A percentile compares a stretch with the other conserved stretches of the same genome.
phyloP scores from a whole-genome alignment of 2,329 filamentous ascomycete species.

The Fusarium sp. region DNA sequence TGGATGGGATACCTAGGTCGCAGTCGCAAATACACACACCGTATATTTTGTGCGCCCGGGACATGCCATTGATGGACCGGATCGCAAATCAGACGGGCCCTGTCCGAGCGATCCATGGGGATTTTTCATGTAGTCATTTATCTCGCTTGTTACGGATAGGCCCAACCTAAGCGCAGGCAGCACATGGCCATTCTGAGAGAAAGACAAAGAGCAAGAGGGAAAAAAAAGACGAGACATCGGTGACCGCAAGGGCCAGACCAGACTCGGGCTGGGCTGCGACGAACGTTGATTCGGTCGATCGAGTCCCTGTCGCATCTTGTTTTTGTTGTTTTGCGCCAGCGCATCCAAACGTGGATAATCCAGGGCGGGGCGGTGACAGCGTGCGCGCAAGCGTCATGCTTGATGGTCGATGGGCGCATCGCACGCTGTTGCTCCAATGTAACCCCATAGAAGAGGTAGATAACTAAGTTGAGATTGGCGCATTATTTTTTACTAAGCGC shows the following conservation, averaged over 20 bases:
- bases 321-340: conserved; percentile 44
- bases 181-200: conserved; percentile 11
- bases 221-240: conserved; percentile 28
- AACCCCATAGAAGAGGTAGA: conserved; percentile 30
- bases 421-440: conserved; percentile 35
- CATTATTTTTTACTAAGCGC: conserved; percentile 29
- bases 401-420: conserved; percentile 42
- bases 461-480: conserved; percentile 10
- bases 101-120: conserved; percentile 9
- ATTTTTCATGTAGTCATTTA: conserved; percentile 23
- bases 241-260: conserved; percentile 25
- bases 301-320: conserved; percentile 40
- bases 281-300: conserved; percentile 39
- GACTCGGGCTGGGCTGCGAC: conserved; percentile 40
- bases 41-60: conserved; percentile 39
- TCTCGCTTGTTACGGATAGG: conserved; percentile 32
- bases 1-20: conserved; percentile 10
- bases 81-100: conserved; percentile 29
- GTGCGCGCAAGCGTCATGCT: conserved; percentile 46
- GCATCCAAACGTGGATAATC: conserved; percentile 42
- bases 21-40: conserved; percentile 33
- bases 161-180: conserved; percentile 7
- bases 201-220: conserved; percentile 9
- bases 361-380: conserved; percentile 44
- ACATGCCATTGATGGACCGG: conserved; percentile 29